Base-by-base conservation (phyloP, 306 rosid genomes). In the Vigna reflexopilosa region DNA sequence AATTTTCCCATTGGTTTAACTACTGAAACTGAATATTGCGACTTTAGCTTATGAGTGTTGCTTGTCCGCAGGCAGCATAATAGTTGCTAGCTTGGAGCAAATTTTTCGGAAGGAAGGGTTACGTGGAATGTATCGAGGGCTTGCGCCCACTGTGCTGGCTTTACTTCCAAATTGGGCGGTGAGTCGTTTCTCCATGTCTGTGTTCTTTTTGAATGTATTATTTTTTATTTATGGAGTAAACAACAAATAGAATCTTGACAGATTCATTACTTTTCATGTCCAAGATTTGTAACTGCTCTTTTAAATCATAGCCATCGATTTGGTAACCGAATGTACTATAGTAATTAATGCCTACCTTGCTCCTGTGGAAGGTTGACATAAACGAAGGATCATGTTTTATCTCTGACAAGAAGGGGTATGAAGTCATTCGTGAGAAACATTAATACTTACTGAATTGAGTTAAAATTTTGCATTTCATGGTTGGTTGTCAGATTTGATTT, bases 141-240 rank as follows among this genome's bases (percentile, higher is more conserved):
- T 93, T 52, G 64, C 97, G 67, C 98, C 98, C 15, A 93, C 98
- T 50, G 95, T 84, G 70, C 77, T 91, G 54, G 98, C 98, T 44
- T 82, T 93, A 71, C 97, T 93, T 83, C 95, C 98, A 24, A 93
- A 91, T 67, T 91, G 97, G 98, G 98, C 98, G 70, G 98, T 93
- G 79, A 93, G 98, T 71, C 58, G 65, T 74, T 75, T 63, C 51
- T 50, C 67, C 45, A 61, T 48, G 34, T 40, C 17, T 7, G 30
- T 62, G 52, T 63, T 8, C 50, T 79, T 14, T 71, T 63, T 61
- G 28, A 7, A 1, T 76, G 2, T 7, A 4, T 58, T 38, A 65
- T 51, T 65, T 30, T 9, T 30, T 67, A 13, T 73, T 62, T 32
- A 63, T 68, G 80, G 36, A 74, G 38, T 72, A 30, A 48, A 45